A percentile compares a stretch with the other conserved stretches of the same genome.
phyloP scores from a whole-genome alignment of 1,139 yeast species.

The Blastobotrys persicus region DNA sequence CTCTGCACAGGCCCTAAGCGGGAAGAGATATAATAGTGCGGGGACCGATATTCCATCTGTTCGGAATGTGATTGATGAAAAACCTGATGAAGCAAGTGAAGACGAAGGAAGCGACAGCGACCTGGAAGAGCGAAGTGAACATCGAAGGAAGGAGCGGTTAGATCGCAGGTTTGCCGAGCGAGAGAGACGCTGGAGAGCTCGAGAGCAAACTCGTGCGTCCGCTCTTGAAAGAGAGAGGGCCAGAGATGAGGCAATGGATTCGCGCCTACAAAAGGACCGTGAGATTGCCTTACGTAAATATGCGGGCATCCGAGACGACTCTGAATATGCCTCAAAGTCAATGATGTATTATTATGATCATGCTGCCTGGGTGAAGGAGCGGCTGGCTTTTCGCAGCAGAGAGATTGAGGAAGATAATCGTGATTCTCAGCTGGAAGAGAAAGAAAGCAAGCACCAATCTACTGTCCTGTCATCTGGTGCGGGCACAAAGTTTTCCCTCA shows the following conservation, averaged over 20 bases:
- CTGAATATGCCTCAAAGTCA: constrained; percentile 21
- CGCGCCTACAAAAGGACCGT: constrained; percentile 21
- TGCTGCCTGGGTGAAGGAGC: constrained; percentile 35
- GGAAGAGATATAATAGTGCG: constrained; percentile 6
- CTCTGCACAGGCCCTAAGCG: constrained; percentile 19
- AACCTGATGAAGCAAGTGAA: constrained; percentile 18
- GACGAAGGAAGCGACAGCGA: constrained; percentile 17
- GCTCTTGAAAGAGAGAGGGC: constrained; percentile 28
- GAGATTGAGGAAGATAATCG: constrained; percentile 33
- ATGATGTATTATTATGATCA: constrained; percentile 36
- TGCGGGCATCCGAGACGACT: constrained; percentile 29
- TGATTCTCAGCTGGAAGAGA: constrained; percentile 30
- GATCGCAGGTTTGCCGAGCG: constrained; percentile 25
- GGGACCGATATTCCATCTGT: neutral
- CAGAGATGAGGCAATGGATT: constrained; percentile 23
- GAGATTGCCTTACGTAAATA: constrained; percentile 24
- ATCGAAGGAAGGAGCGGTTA: constrained; percentile 20
- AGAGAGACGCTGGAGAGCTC: constrained; percentile 28
- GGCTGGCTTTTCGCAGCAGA: constrained; percentile 29
- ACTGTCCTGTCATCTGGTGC: neutral
- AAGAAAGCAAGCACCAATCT: constrained; percentile 20
- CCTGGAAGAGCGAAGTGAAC: constrained; percentile 5
- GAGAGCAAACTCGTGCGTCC: constrained; percentile 27
- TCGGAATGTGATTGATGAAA: constrained; percentile 9
- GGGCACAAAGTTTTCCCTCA: constrained; percentile 1